Conservation (phyloP, 2,329 filamentous ascomycete species). For the Beauveria rudraprayagi region DNA sequence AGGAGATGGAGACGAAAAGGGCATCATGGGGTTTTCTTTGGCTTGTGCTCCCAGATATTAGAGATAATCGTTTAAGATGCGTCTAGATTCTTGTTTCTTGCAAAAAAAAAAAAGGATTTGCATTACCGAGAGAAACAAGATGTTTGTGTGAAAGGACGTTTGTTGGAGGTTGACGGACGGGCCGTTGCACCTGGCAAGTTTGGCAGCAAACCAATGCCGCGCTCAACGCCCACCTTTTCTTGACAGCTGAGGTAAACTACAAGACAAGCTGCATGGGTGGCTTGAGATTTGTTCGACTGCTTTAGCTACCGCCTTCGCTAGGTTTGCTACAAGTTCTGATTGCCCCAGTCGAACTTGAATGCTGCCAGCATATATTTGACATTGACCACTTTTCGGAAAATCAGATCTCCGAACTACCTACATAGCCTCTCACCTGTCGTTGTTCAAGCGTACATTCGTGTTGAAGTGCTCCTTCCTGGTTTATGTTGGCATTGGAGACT, state of each 20-base stretch:
- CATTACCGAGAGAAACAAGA: background rate
- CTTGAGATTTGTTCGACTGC: background rate
- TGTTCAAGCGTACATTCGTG: too few species aligned
- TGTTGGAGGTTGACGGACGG: constrained; percentile 10
- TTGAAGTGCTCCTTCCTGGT: too few species aligned
- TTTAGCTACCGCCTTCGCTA: too few species aligned
- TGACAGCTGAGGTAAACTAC: background rate
- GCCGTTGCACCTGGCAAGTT: constrained; percentile 11
- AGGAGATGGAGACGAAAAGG: constrained; percentile 41
- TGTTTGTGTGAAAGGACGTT: background rate
- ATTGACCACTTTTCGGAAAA: too few species aligned
- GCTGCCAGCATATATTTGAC: too few species aligned
- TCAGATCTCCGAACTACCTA: too few species aligned
- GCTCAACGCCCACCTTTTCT: background rate
- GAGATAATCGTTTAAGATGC: background rate
- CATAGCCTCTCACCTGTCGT: too few species aligned
- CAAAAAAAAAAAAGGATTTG: background rate
- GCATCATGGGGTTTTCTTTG: background rate
- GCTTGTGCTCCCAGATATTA: background rate
- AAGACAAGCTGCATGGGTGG: background rate
- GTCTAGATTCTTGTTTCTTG: background rate
- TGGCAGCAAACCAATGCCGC: background rate
- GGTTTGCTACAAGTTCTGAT: too few species aligned
- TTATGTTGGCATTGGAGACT: too few species aligned
- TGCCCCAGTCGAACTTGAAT: too few species aligned